Evolutionary conservation across 352 stramenopile genomes (phyloP).

Genomic region (Pythium phragmiticola): DNA sequence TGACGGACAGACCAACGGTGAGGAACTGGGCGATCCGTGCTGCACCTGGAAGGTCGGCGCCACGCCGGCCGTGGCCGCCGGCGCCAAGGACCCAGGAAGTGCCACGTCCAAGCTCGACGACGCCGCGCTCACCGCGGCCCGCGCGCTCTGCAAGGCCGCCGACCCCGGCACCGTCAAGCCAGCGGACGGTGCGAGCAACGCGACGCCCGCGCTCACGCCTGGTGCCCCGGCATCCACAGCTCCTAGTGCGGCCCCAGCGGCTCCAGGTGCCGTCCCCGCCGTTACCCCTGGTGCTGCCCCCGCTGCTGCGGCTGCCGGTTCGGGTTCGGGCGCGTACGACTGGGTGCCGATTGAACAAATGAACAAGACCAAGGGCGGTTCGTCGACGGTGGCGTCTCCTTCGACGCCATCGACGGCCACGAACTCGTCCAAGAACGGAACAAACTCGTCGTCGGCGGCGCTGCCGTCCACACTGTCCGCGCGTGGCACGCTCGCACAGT

Average conservation of each 20-base stretch:
- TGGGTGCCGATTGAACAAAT: constrained; percentile 17
- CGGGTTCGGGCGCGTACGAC: constrained; percentile 15
- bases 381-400: background rate
- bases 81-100: constrained; percentile 23
- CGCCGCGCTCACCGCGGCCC: constrained; percentile 13
- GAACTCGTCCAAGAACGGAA: constrained; percentile 20
- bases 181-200: constrained; percentile 14
- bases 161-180: constrained; percentile 20
- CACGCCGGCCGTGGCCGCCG: constrained; percentile 2
- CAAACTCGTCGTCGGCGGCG: constrained; percentile 18
- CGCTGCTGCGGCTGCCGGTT: background rate
- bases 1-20: constrained; percentile 82
- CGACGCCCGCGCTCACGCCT: constrained; percentile 17
- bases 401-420: background rate
- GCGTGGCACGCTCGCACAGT: background rate
- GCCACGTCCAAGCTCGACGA: constrained; percentile 25
- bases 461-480: background rate
- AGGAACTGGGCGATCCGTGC: constrained; percentile 84
- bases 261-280: background rate
- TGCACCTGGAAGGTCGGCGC: constrained; percentile 51
- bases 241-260: background rate
- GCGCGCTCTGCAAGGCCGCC: constrained; percentile 13
- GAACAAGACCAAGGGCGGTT: constrained; percentile 1
- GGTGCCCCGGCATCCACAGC: background rate
- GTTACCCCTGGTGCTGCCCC: background rate